Evolutionary conservation across 208 protist genomes (phyloP).

Genomic region (Crithidia sp.): DNA sequence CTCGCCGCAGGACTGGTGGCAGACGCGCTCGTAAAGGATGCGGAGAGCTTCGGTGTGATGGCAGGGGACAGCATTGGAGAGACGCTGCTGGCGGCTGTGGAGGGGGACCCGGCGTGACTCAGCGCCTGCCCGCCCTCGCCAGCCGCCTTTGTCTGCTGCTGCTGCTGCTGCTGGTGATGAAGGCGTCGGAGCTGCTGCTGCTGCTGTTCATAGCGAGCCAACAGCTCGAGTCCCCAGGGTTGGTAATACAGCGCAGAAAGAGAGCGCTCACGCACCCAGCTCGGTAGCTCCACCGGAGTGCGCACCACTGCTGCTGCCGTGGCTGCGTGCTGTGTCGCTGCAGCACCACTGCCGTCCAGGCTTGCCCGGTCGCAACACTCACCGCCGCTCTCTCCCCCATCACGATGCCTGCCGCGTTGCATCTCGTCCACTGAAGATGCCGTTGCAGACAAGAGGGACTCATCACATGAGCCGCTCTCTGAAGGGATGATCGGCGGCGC

Average conservation of each 20-base stretch:
- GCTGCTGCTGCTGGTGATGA: conserved; percentile 1
- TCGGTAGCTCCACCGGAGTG: conserved; percentile 29
- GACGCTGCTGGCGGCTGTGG: background rate
- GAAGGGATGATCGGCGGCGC: too few species aligned
- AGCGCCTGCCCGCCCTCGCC: too few species aligned
- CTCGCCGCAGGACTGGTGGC: background rate
- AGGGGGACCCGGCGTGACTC: background rate
- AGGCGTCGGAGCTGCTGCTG: conserved; percentile 22
- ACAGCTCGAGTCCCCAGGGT: conserved; percentile 33
- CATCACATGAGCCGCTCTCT: too few species aligned
- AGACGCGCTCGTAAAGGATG: conserved; percentile 7
- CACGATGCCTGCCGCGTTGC: too few species aligned
- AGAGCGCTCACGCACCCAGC: conserved; percentile 38
- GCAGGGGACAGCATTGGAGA: background rate
- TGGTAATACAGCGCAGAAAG: conserved; percentile 40
- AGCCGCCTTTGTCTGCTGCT: background rate
- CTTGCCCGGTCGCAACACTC: conserved; percentile 9
- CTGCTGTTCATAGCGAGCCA: conserved; percentile 33
- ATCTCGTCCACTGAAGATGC: too few species aligned
- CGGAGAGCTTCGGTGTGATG: background rate
- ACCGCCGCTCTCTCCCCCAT: background rate
- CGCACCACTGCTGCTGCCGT: background rate
- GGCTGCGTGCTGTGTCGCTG: background rate
- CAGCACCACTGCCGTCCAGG: background rate
- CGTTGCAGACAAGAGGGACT: too few species aligned